These are phyloP conservation scores for Colletotrichum sp. DNA, from an alignment of 2,329 filamentous ascomycete genomes.

Conservation along the genomic window DNA sequence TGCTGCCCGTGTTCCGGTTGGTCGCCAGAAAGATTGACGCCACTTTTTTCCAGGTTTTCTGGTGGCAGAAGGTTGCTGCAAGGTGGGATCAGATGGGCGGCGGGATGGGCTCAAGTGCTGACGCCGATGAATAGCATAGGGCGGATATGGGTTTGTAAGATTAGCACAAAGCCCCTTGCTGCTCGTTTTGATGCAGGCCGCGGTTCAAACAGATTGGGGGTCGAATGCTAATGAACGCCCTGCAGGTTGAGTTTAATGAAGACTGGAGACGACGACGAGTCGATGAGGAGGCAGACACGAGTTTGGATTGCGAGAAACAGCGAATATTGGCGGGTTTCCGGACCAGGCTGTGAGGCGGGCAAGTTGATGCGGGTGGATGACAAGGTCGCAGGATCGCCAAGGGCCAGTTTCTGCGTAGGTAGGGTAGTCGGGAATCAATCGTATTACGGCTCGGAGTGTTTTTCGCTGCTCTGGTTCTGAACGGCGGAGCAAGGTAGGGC, in stretches of 20 bases:
- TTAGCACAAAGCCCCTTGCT: slow-evolving; percentile 5
- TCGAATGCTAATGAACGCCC: background rate
- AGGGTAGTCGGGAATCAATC: background rate
- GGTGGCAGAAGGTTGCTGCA: background rate
- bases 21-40: background rate
- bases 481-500: background rate
- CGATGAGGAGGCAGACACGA: background rate
- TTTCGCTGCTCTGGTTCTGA: background rate
- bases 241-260: slow-evolving; percentile 19
- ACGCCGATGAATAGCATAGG: background rate
- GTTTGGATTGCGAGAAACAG: background rate
- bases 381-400: background rate
- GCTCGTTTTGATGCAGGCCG: background rate
- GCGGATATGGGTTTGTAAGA: background rate
- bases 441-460: background rate
- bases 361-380: background rate
- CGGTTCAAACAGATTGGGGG: slow-evolving; percentile 11
- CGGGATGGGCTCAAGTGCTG: background rate
- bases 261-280: background rate
- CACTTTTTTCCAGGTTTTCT: slow-evolving; percentile 13
- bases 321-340: background rate
- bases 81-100: background rate
- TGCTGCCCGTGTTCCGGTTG: slow-evolving; percentile 5
- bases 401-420: background rate
- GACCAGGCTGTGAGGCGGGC: background rate